These are phyloP conservation scores for Albizia julibrissin DNA, from an alignment of 306 rosid species.

Conservation along the genomic window DNA sequence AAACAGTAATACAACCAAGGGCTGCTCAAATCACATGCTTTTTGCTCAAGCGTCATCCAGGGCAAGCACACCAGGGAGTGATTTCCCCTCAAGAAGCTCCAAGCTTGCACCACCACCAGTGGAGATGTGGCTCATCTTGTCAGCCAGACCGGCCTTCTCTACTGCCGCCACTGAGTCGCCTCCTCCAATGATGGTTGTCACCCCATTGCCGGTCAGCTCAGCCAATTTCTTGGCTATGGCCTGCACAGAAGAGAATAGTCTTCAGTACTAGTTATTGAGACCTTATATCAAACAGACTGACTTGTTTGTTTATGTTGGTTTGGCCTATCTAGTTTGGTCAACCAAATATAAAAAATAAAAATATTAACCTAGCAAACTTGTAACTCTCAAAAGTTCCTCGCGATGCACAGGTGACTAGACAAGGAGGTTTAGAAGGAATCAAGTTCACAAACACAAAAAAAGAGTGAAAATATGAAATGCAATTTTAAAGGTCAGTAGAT, in stretches of 20 bases:
- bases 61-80: slow-evolving; percentile 78
- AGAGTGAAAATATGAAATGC: neutral
- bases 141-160: slow-evolving; percentile 71
- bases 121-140: slow-evolving; percentile 79
- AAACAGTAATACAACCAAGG: slow-evolving; percentile 3
- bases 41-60: slow-evolving; percentile 59
- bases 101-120: slow-evolving; percentile 85
- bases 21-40: neutral
- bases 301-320: neutral
- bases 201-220: slow-evolving; percentile 63
- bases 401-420: neutral
- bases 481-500: neutral
- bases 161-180: slow-evolving; percentile 81
- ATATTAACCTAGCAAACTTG: neutral
- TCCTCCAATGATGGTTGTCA: slow-evolving; percentile 74
- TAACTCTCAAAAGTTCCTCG: neutral
- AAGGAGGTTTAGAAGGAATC: neutral
- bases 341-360: neutral
- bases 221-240: slow-evolving; percentile 70
- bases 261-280: neutral
- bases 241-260: slow-evolving; percentile 32
- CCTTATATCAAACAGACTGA: neutral
- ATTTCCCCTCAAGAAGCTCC: slow-evolving; percentile 77
- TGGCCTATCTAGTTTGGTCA: neutral
- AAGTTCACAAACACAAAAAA: neutral